These are phyloP conservation scores for Endocladia muricata DNA, from an alignment of 31 red algal genomes.

Conservation along the genomic window DNA sequence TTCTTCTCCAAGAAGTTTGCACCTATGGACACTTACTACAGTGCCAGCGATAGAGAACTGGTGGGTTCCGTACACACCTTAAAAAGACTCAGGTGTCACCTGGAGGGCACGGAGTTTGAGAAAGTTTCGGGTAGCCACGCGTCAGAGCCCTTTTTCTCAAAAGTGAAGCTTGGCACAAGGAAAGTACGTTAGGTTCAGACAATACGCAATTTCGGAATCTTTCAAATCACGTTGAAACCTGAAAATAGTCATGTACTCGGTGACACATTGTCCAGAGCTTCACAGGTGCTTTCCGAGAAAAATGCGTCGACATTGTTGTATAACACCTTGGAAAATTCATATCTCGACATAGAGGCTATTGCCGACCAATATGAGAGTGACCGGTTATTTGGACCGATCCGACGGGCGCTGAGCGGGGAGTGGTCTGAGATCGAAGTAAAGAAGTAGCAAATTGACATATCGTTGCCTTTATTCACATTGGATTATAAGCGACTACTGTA, in stretches of 20 bases:
- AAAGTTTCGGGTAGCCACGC: neutral
- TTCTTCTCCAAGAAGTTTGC: slow-evolving; percentile 2
- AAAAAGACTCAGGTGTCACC: neutral
- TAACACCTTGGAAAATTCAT: neutral
- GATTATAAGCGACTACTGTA: too few relatives aligned
- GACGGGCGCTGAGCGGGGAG: too few relatives aligned
- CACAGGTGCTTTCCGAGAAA: neutral
- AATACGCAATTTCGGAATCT: neutral
- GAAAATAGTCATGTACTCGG: neutral
- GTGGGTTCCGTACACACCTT: slow-evolving; percentile 5
- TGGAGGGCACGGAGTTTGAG: neutral
- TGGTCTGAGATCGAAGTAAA: too few relatives aligned
- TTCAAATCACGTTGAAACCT: neutral
- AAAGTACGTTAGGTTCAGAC: neutral
- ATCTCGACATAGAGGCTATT: neutral
- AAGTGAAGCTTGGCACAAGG: neutral
- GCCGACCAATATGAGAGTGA: neutral
- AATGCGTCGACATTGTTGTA: neutral
- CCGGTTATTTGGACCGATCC: neutral
- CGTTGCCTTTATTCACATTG: too few relatives aligned
- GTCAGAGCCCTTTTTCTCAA: neutral
- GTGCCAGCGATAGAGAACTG: slow-evolving; percentile 15
- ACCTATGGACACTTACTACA: neutral
- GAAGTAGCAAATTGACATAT: too few relatives aligned
- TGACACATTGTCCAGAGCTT: neutral